phyloP scores from a whole-genome alignment of 1,284 basidiomycete species.

The Limonomyces culmigenus region DNA sequence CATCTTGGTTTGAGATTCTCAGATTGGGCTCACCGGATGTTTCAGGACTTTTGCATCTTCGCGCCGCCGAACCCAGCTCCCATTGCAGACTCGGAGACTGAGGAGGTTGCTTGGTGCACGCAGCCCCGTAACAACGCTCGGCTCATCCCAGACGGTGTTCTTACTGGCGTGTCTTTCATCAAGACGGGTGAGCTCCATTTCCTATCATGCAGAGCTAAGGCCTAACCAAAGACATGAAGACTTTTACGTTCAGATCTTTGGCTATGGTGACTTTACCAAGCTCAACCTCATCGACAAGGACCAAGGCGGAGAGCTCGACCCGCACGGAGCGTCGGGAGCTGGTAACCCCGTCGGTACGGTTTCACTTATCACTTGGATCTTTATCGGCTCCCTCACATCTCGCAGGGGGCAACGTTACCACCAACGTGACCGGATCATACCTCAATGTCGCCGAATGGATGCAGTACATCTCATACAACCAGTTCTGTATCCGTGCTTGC shows the following conservation, averaged over 20 bases:
- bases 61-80: conserved; percentile 25
- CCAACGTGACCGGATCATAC: conserved; percentile 45
- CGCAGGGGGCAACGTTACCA: conserved; percentile 58
- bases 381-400: too few species aligned
- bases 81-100: conserved; percentile 41
- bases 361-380: too few species aligned
- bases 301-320: conserved; percentile 29
- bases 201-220: too few species aligned
- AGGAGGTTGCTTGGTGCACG: conserved; percentile 52
- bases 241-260: conserved; percentile 42
- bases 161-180: conserved; percentile 52
- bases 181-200: too few species aligned
- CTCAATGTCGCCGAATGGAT: conserved; percentile 52
- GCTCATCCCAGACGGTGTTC: conserved; percentile 45
- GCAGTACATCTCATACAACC: conserved; percentile 37
- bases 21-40: too few species aligned
- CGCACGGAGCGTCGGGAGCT: conserved; percentile 15
- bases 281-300: conserved; percentile 49
- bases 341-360: conserved; percentile 57
- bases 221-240: too few species aligned
- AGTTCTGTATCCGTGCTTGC: conserved; percentile 68
- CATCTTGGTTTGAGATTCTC: too few species aligned
- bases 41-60: conserved; percentile 45
- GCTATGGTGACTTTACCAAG: conserved; percentile 42
- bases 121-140: conserved; percentile 47